Evolutionary conservation across 768 basidiomycete species (phyloP).

Genomic region (Tylopilus sp.): DNA sequence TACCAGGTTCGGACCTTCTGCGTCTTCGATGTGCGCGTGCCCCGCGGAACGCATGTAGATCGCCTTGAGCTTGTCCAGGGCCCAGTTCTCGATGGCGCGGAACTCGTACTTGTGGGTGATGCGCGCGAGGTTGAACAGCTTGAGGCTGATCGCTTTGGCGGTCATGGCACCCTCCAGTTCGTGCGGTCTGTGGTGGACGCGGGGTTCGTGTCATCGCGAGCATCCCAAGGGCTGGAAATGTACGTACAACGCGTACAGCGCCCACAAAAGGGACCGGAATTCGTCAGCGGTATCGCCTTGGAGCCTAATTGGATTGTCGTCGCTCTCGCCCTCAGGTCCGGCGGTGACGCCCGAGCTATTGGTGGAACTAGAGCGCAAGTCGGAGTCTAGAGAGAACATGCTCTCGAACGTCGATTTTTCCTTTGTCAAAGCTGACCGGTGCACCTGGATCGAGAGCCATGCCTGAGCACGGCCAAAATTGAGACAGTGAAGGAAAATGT

Average conservation of each 20-base stretch:
- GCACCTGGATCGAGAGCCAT: conserved; percentile 28
- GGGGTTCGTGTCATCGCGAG: conserved; percentile 2
- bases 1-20: conserved; percentile 38
- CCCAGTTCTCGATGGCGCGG: conserved; percentile 44
- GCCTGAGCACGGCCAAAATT: conserved; percentile 22
- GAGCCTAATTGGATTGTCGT: conserved; percentile 48
- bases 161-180: conserved; percentile 44
- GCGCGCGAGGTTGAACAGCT: conserved; percentile 44
- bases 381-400: conserved; percentile 44
- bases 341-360: conserved; percentile 26
- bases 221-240: neutral
- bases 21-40: conserved; percentile 29
- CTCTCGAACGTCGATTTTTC: conserved; percentile 45
- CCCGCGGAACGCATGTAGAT: conserved; percentile 34
- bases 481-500: neutral
- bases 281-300: conserved; percentile 46
- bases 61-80: conserved; percentile 37
- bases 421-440: conserved; percentile 40
- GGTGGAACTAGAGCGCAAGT: conserved; percentile 26
- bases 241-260: conserved; percentile 49
- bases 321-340: conserved; percentile 44
- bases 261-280: conserved; percentile 53
- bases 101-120: conserved; percentile 51
- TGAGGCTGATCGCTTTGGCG: conserved; percentile 42
- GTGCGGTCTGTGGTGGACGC: conserved; percentile 35